Evolutionary conservation across 2,329 filamentous ascomycete genomes (phyloP).

Genomic region (Colletotrichum ledebouriae): DNA sequence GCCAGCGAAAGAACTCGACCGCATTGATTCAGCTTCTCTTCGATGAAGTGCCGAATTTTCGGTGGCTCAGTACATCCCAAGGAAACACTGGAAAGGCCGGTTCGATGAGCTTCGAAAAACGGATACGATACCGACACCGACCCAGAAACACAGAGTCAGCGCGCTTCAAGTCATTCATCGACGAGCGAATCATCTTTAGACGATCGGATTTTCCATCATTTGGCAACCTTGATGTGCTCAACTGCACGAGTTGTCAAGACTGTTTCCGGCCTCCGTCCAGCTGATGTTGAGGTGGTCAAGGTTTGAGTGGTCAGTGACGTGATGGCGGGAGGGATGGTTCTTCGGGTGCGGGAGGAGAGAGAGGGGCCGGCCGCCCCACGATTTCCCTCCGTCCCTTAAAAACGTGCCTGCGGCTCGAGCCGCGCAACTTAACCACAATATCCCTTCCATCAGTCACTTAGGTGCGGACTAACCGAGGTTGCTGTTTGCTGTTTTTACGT

Average conservation of each 20-base stretch:
- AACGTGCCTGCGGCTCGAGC: not conserved
- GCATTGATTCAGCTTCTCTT: not conserved
- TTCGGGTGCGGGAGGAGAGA: not conserved
- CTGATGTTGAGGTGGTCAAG: not conserved
- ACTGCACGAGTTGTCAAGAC: not conserved
- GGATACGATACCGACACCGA: constrained; percentile 1
- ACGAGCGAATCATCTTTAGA: not conserved
- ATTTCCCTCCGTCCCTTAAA: not conserved
- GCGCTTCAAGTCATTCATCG: not conserved
- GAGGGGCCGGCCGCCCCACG: constrained; percentile 10
- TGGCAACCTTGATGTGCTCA: too few species aligned
- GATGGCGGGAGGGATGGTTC: constrained; percentile 2
- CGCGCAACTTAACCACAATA: not conserved
- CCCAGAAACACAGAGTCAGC: not conserved
- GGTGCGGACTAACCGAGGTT: constrained; percentile 13
- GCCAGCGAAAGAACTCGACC: not conserved
- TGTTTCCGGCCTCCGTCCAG: not conserved
- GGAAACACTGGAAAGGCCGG: not conserved
- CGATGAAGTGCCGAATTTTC: constrained; percentile 4
- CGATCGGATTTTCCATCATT: not conserved
- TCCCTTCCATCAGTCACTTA: constrained; percentile 1
- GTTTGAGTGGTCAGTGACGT: not conserved
- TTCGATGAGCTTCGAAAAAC: not conserved
- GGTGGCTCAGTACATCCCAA: not conserved
- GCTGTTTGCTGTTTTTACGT: not conserved